These are phyloP conservation scores for Tilletia walkeri DNA, from an alignment of 1,284 basidiomycete species.

Conservation along the genomic window DNA sequence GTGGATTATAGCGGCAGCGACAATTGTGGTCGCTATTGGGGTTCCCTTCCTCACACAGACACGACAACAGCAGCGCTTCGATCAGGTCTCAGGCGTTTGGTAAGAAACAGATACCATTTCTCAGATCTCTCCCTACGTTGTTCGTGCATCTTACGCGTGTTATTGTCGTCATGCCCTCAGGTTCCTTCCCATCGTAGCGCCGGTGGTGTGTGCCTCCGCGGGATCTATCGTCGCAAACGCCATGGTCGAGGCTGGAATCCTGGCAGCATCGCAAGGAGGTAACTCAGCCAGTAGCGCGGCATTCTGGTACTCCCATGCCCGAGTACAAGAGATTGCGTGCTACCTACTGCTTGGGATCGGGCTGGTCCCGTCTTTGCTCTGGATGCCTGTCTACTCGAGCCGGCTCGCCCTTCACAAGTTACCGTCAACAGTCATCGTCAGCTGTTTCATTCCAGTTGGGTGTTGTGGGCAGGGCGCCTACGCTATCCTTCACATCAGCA, in stretches of 20 bases:
- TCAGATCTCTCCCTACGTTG: neutral
- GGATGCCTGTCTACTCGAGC: conserved; percentile 9
- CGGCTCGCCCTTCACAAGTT: conserved; percentile 45
- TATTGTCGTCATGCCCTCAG: neutral
- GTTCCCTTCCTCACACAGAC: conserved; percentile 70
- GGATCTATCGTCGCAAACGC: conserved; percentile 63
- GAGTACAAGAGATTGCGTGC: neutral
- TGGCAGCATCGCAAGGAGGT: conserved; percentile 61
- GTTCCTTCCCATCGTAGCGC: conserved; percentile 70
- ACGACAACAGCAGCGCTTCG: conserved; percentile 64
- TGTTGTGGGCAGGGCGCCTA: conserved; percentile 67
- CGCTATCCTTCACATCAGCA: conserved; percentile 58
- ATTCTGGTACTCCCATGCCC: conserved; percentile 6
- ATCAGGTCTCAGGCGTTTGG: conserved; percentile 50
- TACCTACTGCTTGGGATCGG: conserved; percentile 14
- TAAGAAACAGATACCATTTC: neutral
- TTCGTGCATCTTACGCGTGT: neutral
- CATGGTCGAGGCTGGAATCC: conserved; percentile 59
- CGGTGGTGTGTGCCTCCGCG: conserved; percentile 68
- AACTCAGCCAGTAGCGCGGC: conserved; percentile 57
- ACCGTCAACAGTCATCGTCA: conserved; percentile 62
- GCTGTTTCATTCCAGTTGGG: conserved; percentile 64
- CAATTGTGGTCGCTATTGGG: conserved; percentile 66
- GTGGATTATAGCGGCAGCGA: conserved; percentile 69
- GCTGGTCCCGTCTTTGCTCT: conserved; percentile 3